Evolutionary conservation across 1,284 basidiomycete genomes (phyloP).

Genomic region (Puccinia polysora): DNA sequence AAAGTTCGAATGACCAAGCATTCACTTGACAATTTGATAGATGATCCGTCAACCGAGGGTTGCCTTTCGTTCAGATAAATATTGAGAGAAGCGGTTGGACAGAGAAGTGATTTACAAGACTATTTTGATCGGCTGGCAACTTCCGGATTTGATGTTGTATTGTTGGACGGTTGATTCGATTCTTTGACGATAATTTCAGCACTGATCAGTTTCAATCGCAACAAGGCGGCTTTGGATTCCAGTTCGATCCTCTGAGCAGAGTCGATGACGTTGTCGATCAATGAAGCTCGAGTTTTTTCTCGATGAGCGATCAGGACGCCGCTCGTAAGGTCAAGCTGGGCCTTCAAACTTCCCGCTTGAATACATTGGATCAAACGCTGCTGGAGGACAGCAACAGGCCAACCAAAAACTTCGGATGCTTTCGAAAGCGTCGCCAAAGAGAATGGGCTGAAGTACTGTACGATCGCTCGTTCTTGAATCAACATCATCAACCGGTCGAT

Average conservation of each 20-base stretch:
- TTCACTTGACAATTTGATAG: too few relatives aligned
- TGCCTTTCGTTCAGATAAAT: too few relatives aligned
- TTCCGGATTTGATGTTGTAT: too few relatives aligned
- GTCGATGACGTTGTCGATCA: conserved; percentile 4
- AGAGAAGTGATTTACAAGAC: too few relatives aligned
- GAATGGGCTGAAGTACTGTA: conserved; percentile 33
- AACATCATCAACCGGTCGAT: conserved; percentile 60
- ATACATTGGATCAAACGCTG: background rate
- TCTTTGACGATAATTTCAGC: conserved; percentile 29
- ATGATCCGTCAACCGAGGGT: too few relatives aligned
- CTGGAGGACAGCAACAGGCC: background rate
- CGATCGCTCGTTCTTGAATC: conserved; percentile 35
- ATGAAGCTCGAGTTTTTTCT: background rate
- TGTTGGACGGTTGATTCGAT: too few relatives aligned
- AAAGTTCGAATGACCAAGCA: too few relatives aligned
- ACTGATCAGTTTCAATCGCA: conserved; percentile 13
- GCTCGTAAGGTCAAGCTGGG: conserved; percentile 11
- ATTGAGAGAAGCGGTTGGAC: too few relatives aligned
- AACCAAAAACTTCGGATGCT: conserved; percentile 29
- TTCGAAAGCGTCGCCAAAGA: background rate
- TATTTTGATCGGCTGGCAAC: too few relatives aligned
- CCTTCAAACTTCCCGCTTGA: background rate
- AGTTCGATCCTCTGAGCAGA: conserved; percentile 8
- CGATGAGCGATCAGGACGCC: conserved; percentile 8
- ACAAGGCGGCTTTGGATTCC: background rate